Evolutionary conservation across 2,329 filamentous ascomycete genomes (phyloP).

Genomic region (Fusarium brevicatenulatum): DNA sequence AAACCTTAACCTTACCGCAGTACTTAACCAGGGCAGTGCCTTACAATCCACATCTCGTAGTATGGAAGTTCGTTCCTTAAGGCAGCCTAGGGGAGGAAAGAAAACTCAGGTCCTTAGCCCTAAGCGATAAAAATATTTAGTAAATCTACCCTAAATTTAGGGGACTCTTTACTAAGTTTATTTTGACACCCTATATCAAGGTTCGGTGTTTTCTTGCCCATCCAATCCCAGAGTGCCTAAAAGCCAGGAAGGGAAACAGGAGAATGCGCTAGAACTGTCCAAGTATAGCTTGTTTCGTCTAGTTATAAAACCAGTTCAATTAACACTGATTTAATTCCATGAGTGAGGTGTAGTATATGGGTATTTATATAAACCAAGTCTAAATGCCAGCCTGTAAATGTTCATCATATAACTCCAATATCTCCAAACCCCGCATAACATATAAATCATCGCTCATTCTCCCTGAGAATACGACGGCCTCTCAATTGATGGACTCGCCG

Average conservation of each 20-base stretch:
- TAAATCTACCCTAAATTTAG: too few relatives aligned
- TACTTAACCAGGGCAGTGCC: too few relatives aligned
- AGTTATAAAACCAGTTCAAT: too few relatives aligned
- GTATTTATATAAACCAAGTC: neutral
- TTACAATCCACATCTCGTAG: too few relatives aligned
- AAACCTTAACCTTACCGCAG: too few relatives aligned
- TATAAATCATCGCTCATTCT: neutral
- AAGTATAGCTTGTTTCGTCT: constrained; percentile 6
- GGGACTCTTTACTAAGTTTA: too few relatives aligned
- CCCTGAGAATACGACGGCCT: neutral
- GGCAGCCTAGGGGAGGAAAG: too few relatives aligned
- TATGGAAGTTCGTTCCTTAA: too few relatives aligned
- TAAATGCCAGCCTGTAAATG: neutral
- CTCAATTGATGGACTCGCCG: neutral
- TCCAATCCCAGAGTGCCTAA: constrained; percentile 10
- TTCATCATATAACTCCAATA: neutral
- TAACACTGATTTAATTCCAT: neutral
- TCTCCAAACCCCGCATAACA: neutral
- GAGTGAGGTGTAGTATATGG: neutral
- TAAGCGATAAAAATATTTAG: too few relatives aligned
- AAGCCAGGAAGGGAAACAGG: constrained; percentile 13
- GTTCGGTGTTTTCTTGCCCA: too few relatives aligned
- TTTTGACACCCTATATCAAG: too few relatives aligned
- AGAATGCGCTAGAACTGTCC: constrained; percentile 1
- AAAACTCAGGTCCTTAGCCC: too few relatives aligned